Percentiles rank a stretch among this genome's conserved stretches.
Conservation (phyloP, 768 basidiomycete species). For the Pisolithus albus region DNA sequence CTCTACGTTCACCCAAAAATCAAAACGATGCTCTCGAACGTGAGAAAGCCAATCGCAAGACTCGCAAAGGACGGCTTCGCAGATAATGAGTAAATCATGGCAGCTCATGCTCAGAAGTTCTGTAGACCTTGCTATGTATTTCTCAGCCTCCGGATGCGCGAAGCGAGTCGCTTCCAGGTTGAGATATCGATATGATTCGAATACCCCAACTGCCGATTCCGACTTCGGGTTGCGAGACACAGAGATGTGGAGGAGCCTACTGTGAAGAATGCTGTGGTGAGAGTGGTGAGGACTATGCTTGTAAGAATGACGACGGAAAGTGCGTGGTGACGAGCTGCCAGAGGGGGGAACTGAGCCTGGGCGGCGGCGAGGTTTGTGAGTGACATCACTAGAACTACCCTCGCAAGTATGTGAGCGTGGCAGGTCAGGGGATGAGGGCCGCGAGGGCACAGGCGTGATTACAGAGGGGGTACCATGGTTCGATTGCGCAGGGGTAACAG, state of each 20-base stretch:
- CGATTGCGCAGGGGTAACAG: constrained; percentile 38
- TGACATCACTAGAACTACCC: neutral
- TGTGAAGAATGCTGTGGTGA: constrained; percentile 29
- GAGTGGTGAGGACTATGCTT: constrained; percentile 16
- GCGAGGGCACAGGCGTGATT: constrained; percentile 26
- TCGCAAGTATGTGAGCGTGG: neutral
- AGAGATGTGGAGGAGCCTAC: constrained; percentile 35
- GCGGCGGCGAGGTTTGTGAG: neutral
- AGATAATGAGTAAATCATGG: constrained; percentile 42
- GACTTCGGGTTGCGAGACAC: constrained; percentile 24
- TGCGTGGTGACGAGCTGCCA: constrained; percentile 4
- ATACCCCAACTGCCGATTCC: constrained; percentile 63
- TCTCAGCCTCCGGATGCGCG: constrained; percentile 40
- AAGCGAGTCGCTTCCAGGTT: constrained; percentile 55
- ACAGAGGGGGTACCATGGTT: constrained; percentile 29
- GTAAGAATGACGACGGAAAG: constrained; percentile 8
- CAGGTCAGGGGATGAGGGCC: constrained; percentile 25
- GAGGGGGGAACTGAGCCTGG: constrained; percentile 1
- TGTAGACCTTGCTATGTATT: constrained; percentile 37
- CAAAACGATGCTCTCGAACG: constrained; percentile 30
- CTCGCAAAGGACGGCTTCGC: constrained; percentile 34
- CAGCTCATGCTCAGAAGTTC: constrained; percentile 47
- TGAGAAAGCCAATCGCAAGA: constrained; percentile 46
- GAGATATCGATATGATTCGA: constrained; percentile 65
- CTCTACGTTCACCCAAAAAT: constrained; percentile 30